Percentiles rank a stretch among this genome's conserved stretches.
Conservation (phyloP, 2,329 filamentous ascomycete genomes). For the Amauroascus verrucosus region DNA sequence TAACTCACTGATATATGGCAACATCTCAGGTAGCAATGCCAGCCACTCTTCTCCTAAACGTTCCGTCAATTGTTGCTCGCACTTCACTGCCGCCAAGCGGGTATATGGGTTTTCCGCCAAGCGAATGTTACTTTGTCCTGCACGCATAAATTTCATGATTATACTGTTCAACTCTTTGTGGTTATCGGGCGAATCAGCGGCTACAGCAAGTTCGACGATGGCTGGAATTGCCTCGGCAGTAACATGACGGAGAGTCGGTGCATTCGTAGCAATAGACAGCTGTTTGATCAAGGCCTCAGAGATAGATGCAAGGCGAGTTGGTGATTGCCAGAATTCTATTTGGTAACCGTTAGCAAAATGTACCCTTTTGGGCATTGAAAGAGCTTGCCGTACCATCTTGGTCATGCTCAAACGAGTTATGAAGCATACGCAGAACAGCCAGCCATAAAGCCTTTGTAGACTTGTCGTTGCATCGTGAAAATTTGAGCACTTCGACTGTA, state of each 20-base stretch:
- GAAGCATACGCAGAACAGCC: constrained; percentile 59
- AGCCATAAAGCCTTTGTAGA: constrained; percentile 54
- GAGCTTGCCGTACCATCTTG: constrained; percentile 52
- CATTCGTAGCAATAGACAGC: constrained; percentile 40
- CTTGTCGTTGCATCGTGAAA: constrained; percentile 32
- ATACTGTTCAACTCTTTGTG: constrained; percentile 77
- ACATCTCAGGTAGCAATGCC: constrained; percentile 80
- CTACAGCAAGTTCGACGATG: constrained; percentile 67
- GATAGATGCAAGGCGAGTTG: constrained; percentile 70
- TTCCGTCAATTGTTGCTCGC: constrained; percentile 69
- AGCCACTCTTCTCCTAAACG: constrained; percentile 89
- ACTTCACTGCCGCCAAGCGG: constrained; percentile 70
- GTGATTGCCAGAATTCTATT: constrained; percentile 79
- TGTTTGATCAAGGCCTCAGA: constrained; percentile 60
- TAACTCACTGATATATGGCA: constrained; percentile 89
- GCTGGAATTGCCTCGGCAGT: constrained; percentile 55
- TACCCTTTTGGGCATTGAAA: neutral
- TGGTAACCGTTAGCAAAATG: neutral
- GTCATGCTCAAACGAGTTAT: constrained; percentile 72
- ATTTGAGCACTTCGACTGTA: constrained; percentile 52
- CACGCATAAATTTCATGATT: constrained; percentile 66
- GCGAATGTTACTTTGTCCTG: constrained; percentile 33
- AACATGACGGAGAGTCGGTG: constrained; percentile 38
- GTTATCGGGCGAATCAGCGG: constrained; percentile 75
- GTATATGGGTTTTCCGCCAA: constrained; percentile 54